These are phyloP conservation scores for Calonectria pseudoturangicola DNA, from an alignment of 2,329 filamentous ascomycete species.

Conservation along the genomic window DNA sequence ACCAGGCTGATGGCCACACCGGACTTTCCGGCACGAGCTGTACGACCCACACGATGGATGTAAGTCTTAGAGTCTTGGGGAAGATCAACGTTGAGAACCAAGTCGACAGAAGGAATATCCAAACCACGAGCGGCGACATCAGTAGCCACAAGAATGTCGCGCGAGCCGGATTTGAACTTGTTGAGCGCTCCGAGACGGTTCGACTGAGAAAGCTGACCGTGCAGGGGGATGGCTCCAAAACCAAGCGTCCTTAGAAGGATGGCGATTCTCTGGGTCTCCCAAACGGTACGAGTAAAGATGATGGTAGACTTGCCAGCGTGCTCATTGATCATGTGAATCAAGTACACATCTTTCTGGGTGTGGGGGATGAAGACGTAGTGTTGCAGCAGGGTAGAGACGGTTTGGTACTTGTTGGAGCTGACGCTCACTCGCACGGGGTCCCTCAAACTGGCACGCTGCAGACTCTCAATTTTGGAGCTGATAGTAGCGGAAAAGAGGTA, in stretches of 20 bases:
- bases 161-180: constrained; percentile 88
- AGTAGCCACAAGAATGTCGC: constrained; percentile 92
- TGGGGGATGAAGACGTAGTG: constrained; percentile 91
- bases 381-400: constrained; percentile 91
- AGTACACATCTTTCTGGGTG: constrained; percentile 91
- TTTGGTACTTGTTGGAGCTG: constrained; percentile 89
- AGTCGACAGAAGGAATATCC: constrained; percentile 93
- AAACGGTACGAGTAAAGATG: constrained; percentile 93
- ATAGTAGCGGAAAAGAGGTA: constrained; percentile 97
- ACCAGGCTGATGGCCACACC: constrained; percentile 88
- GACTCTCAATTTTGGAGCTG: constrained; percentile 92
- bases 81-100: constrained; percentile 90
- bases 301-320: constrained; percentile 90
- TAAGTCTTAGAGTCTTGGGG: constrained; percentile 92
- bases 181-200: constrained; percentile 89
- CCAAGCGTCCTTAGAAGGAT: constrained; percentile 89
- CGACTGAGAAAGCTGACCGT: constrained; percentile 93
- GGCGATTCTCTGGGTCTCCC: constrained; percentile 90
- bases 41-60: constrained; percentile 91
- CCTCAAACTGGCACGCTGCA: constrained; percentile 91
- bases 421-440: constrained; percentile 91
- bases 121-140: constrained; percentile 95
- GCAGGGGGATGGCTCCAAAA: constrained; percentile 92
- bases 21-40: constrained; percentile 89
- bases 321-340: constrained; percentile 91